Percentiles rank a stretch among this genome's conserved stretches.
These are phyloP conservation scores for Epipyxis sp. DNA, from an alignment of 108 stramenopile genomes.

Conservation along the genomic window DNA sequence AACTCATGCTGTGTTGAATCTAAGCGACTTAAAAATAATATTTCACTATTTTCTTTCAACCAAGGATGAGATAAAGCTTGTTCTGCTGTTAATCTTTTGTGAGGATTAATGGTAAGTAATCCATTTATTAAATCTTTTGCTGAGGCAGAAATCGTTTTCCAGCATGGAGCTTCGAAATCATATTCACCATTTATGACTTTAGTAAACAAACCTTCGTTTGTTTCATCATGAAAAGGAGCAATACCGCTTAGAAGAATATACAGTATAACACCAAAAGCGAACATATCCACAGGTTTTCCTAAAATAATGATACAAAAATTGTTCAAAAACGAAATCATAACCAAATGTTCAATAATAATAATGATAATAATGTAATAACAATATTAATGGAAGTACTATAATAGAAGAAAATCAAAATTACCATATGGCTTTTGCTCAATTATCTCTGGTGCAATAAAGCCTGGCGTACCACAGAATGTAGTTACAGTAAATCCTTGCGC, in stretches of 20 bases:
- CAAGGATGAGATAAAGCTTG: slow-evolving; percentile 13
- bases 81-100: neutral
- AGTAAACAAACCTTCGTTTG: neutral
- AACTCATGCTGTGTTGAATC: no score
- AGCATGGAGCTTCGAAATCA: neutral
- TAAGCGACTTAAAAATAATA: no score
- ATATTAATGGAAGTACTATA: no score
- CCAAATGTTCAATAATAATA: no score
- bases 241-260: neutral
- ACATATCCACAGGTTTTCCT: slow-evolving; percentile 19
- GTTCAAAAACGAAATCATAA: no score
- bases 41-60: no score
- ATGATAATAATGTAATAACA: no score
- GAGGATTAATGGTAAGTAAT: neutral
- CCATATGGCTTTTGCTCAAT: neutral
- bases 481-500: neutral
- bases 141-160: neutral
- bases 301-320: no score
- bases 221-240: neutral
- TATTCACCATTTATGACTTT: neutral
- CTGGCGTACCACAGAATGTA: neutral
- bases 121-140: neutral
- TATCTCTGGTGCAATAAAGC: slow-evolving; percentile 2
- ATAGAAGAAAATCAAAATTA: no score
- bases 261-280: slow-evolving; percentile 3